Evolutionary conservation across 371 early-diverging fungal genomes (phyloP), one percentile per base, ranked within the genome.

Genomic region (Rhizomucor pusillus): DNA sequence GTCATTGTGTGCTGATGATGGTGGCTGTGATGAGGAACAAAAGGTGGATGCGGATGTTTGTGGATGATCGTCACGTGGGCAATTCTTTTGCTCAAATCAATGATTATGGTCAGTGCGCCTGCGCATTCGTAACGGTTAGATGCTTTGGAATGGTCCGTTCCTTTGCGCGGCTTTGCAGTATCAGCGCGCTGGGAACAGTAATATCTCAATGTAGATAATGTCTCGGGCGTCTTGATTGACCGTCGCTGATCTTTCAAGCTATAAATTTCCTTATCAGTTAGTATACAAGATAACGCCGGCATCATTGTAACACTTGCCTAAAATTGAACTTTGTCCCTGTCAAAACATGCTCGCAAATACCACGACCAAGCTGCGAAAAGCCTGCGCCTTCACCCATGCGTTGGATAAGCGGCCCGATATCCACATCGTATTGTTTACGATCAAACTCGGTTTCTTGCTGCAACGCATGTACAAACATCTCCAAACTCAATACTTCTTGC

Each of bases 201-300:
- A 34, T 77, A 77, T 44, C 77, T 63, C 33, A 77, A 52, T 0
- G 77, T 77, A 1, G 77, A 73, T 29, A 71, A 39, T 0, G 73
- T 77, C 20, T 73, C 70, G 12, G 77, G 77, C 14, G 65, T 68
- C 41, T 71, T 73, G 25, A 73, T 77, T 2, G 73, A 73, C 23
- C 69, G 63, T 29, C 77, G 61, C n/a, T 71, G 69, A 61, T 77
- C 77, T 49, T 77, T 77, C 16, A 77, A 55, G 60, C 77, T 77
- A 61, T 13, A 13, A 53, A 34, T 19, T 2, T 13, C 5, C 19
- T 20, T 29, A 7, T 29, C 29, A 29, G 29, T 29, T n/a, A n/a
- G n/a, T n/a, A n/a, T n/a, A n/a, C n/a, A n/a, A n/a, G n/a, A n/a
- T n/a, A n/a, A n/a, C n/a, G n/a, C n/a, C n/a, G n/a, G 29, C 29